Evolutionary conservation across 2,329 filamentous ascomycete species (phyloP).

Genomic region (Tolypocladium sp.): DNA sequence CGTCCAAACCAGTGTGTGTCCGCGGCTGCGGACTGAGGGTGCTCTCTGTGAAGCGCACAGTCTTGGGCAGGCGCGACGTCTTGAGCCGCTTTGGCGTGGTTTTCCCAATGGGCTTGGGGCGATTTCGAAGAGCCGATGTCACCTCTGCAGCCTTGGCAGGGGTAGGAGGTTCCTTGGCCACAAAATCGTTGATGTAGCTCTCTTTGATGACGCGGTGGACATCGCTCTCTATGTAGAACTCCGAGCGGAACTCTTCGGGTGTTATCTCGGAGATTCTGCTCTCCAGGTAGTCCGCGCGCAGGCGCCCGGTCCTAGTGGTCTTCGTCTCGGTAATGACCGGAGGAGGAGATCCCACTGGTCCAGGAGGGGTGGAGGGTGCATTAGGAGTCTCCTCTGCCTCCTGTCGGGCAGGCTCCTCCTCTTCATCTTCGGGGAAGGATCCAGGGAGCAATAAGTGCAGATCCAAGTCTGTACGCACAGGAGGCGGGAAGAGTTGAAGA

Average conservation of each 20-base stretch:
- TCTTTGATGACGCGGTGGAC: slow-evolving; percentile 10
- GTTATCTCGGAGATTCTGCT: slow-evolving; percentile 7
- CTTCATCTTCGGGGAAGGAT: slow-evolving; percentile 13
- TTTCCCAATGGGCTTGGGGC: slow-evolving; percentile 8
- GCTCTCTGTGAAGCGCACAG: slow-evolving; percentile 19
- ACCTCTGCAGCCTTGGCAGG: slow-evolving; percentile 10
- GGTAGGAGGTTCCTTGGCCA: slow-evolving; percentile 10
- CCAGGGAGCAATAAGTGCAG: slow-evolving; percentile 13
- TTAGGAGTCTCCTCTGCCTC: neutral
- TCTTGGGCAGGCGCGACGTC: slow-evolving; percentile 14
- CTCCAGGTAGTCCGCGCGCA: slow-evolving; percentile 4
- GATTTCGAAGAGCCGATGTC: slow-evolving; percentile 19
- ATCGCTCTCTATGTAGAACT: slow-evolving; percentile 11
- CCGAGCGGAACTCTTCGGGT: slow-evolving; percentile 8
- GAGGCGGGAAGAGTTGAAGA: slow-evolving; percentile 10
- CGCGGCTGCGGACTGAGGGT: slow-evolving; percentile 15
- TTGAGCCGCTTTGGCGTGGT: slow-evolving; percentile 15
- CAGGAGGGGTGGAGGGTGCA: neutral
- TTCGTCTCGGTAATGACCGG: slow-evolving; percentile 1
- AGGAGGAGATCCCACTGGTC: neutral
- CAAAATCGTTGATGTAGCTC: slow-evolving; percentile 11
- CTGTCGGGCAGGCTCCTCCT: slow-evolving; percentile 7
- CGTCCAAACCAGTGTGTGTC: slow-evolving; percentile 15
- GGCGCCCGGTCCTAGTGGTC: slow-evolving; percentile 5
- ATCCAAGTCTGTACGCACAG: slow-evolving; percentile 9